phyloP scores from a whole-genome alignment of 176 grass and related monocot genomes.

The Elaeis guineensis region DNA sequence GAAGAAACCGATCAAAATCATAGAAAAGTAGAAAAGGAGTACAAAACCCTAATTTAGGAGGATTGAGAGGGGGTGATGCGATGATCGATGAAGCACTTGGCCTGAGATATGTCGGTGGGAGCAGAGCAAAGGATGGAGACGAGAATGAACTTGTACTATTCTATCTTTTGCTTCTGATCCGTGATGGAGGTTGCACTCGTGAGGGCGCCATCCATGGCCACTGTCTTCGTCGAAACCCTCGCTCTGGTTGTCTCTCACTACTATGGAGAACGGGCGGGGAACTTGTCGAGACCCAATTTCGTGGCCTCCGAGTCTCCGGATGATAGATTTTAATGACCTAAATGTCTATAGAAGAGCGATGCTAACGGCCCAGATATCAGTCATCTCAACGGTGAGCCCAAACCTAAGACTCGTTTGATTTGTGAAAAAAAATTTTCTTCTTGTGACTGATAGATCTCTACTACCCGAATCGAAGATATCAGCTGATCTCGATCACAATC shows the following conservation, averaged over 20 bases:
- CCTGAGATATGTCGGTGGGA: slow-evolving; percentile 63
- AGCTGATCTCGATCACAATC: too few species aligned
- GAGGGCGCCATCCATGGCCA: slow-evolving; percentile 70
- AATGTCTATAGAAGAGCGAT: too few species aligned
- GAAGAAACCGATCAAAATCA: background rate
- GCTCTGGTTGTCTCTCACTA: background rate
- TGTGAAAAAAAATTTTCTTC: too few species aligned
- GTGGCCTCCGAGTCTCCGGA: too few species aligned
- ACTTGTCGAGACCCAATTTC: too few species aligned
- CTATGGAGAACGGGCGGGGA: background rate
- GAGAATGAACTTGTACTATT: slow-evolving; percentile 92
- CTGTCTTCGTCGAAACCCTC: background rate
- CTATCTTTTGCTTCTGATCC: slow-evolving; percentile 94
- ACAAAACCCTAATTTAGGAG: background rate
- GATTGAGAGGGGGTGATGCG: slow-evolving; percentile 32
- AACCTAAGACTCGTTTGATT: too few species aligned
- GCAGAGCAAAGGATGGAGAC: slow-evolving; percentile 73
- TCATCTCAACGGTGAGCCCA: too few species aligned
- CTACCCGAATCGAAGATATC: too few species aligned
- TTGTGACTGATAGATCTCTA: too few species aligned
- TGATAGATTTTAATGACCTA: too few species aligned
- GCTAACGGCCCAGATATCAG: too few species aligned
- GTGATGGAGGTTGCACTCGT: slow-evolving; percentile 55
- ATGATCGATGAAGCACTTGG: slow-evolving; percentile 91
- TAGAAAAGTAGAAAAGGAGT: background rate